These are phyloP conservation scores for Tolypocladium capitatum DNA, from an alignment of 2,329 filamentous ascomycete genomes.

Conservation along the genomic window DNA sequence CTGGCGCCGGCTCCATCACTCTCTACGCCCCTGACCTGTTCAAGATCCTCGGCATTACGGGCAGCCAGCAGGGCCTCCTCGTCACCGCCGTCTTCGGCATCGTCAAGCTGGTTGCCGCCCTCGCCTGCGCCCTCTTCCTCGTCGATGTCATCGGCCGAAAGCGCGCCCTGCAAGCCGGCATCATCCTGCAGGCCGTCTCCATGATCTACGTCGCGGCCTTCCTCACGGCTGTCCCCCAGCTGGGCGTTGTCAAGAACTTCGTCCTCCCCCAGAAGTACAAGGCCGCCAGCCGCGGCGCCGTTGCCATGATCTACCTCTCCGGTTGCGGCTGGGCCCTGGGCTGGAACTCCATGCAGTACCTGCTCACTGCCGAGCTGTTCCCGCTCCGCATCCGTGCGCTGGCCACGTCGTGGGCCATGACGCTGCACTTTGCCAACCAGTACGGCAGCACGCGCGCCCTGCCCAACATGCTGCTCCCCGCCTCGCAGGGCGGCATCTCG, in stretches of 20 bases:
- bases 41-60: conserved; percentile 54
- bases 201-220: conserved; percentile 52
- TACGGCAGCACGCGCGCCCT: conserved; percentile 66
- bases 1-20: conserved; percentile 59
- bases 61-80: conserved; percentile 55
- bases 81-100: conserved; percentile 66
- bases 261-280: conserved; percentile 33
- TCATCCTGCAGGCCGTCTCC: conserved; percentile 43
- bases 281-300: conserved; percentile 50
- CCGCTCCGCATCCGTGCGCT: conserved; percentile 60
- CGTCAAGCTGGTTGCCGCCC: conserved; percentile 54
- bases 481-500: conserved; percentile 31
- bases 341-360: conserved; percentile 68
- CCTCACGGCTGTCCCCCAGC: conserved; percentile 47
- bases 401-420: conserved; percentile 61
- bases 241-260: conserved; percentile 35
- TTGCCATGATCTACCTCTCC: conserved; percentile 60
- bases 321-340: conserved; percentile 58
- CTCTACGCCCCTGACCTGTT: conserved; percentile 67
- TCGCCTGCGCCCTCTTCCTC: conserved; percentile 63
- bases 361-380: conserved; percentile 67
- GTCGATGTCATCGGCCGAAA: conserved; percentile 71
- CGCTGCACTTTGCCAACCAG: conserved; percentile 65
- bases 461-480: conserved; percentile 55
- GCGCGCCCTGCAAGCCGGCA: conserved; percentile 46